These are phyloP conservation scores for Phytophthora melonis DNA, from an alignment of 352 stramenopile genomes.

Conservation along the genomic window DNA sequence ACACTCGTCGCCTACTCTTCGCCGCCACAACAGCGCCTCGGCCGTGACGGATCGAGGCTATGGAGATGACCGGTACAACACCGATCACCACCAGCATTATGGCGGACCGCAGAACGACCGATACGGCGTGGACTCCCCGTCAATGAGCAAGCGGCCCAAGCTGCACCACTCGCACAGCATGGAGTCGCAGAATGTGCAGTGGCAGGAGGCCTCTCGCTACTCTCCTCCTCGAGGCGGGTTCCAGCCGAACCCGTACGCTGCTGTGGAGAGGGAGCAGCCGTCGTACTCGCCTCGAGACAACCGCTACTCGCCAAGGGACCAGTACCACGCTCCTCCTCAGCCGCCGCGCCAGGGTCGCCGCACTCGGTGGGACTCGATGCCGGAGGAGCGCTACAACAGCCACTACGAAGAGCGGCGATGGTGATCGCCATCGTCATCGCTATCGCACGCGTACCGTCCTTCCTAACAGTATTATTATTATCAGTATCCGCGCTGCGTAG, in stretches of 20 bases:
- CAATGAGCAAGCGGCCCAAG: slow-evolving; percentile 61
- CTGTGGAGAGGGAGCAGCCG: slow-evolving; percentile 37
- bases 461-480: slow-evolving; percentile 57
- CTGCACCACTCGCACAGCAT: slow-evolving; percentile 73
- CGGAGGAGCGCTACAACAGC: slow-evolving; percentile 42
- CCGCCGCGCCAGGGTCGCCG: slow-evolving; percentile 32
- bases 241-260: slow-evolving; percentile 40
- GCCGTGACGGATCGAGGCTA: slow-evolving; percentile 30
- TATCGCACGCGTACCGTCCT: slow-evolving; percentile 26
- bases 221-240: slow-evolving; percentile 30
- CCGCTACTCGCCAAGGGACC: slow-evolving; percentile 33
- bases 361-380: slow-evolving; percentile 49
- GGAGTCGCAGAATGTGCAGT: slow-evolving; percentile 56
- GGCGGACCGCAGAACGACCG: slow-evolving; percentile 20
- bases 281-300: slow-evolving; percentile 38
- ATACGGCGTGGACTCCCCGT: slow-evolving; percentile 38
- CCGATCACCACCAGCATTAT: slow-evolving; percentile 31
- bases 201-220: slow-evolving; percentile 42
- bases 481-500: slow-evolving; percentile 49
- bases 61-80: slow-evolving; percentile 40
- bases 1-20: slow-evolving; percentile 32
- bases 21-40: slow-evolving; percentile 60
- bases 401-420: slow-evolving; percentile 44
- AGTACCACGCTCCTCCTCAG: slow-evolving; percentile 36
- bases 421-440: slow-evolving; percentile 20